phyloP scores from a whole-genome alignment of 208 protist species.

The Leishmania turanica region DNA sequence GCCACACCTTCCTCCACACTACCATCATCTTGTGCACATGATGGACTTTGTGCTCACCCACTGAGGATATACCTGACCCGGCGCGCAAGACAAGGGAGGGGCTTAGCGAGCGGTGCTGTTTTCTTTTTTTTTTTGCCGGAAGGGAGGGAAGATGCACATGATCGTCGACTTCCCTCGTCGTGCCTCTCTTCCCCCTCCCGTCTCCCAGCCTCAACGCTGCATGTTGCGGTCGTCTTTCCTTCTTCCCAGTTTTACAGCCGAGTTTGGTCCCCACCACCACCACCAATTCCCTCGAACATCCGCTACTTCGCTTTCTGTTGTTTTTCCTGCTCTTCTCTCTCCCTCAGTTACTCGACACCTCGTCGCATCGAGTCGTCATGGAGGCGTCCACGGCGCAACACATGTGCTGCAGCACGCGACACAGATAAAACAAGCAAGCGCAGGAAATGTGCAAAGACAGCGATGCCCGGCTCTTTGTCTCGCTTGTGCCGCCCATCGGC shows the following conservation, averaged over 20 bases:
- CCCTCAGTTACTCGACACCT: not conserved
- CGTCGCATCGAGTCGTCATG: not conserved
- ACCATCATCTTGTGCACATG: slow-evolving; percentile 12
- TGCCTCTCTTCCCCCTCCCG: not conserved
- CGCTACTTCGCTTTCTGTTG: not conserved
- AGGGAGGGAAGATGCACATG: not conserved
- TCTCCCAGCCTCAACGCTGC: not conserved
- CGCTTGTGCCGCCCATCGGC: not conserved
- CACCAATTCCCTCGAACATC: not conserved
- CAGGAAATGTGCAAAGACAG: not conserved
- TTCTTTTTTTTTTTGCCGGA: not conserved
- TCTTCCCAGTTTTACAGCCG: not conserved
- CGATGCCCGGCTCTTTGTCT: not conserved
- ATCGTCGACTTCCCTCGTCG: not conserved
- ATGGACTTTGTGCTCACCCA: slow-evolving; percentile 13
- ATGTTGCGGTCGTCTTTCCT: not conserved
- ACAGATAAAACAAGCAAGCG: not conserved
- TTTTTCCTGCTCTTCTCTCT: slow-evolving; percentile 7
- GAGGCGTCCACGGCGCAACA: not conserved
- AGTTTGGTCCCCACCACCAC: not conserved
- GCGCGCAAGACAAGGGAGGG: not conserved
- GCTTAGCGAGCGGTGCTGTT: not conserved
- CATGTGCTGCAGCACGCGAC: not conserved
- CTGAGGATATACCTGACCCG: not conserved
- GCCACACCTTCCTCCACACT: not conserved